phyloP scores from a whole-genome alignment of 108 stramenopile genomes.

The Skeletonema marinoi region DNA sequence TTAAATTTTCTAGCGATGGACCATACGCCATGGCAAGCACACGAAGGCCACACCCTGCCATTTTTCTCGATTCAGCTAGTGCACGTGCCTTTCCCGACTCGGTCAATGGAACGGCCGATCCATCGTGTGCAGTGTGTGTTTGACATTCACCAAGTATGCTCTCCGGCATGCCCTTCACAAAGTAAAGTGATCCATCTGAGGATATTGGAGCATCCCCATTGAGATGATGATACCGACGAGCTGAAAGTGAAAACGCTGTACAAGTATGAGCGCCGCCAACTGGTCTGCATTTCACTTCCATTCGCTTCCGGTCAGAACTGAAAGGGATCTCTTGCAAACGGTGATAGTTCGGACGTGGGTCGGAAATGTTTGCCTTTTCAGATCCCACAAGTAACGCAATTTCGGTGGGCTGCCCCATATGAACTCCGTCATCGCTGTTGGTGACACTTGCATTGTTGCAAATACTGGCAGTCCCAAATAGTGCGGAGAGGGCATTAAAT shows the following conservation, averaged over 20 bases:
- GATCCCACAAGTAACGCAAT: conserved; percentile 87
- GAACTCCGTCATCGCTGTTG: conserved; percentile 41
- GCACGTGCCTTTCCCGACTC: conserved; percentile 56
- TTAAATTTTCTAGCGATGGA: conserved; percentile 53
- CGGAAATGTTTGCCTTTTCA: conserved; percentile 75
- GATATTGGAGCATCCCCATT: conserved; percentile 28
- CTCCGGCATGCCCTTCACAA: conserved; percentile 97
- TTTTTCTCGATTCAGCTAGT: conserved; percentile 60
- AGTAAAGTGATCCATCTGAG: conserved; percentile 67
- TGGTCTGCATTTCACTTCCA: conserved; percentile 91
- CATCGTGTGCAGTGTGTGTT: conserved; percentile 58
- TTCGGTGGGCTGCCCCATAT: conserved; percentile 92
- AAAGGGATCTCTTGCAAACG: conserved; percentile 93
- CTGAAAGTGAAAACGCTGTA: conserved; percentile 62
- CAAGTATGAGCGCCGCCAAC: conserved; percentile 76
- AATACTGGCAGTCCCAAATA: conserved; percentile 73
- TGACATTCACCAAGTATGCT: conserved; percentile 80
- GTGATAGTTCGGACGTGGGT: conserved; percentile 85
- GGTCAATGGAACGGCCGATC: conserved; percentile 54
- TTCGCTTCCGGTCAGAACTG: conserved; percentile 90
- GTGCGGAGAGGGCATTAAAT: conserved; percentile 58
- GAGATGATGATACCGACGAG: conserved; percentile 27
- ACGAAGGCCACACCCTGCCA: conserved; percentile 86
- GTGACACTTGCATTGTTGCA: conserved; percentile 87
- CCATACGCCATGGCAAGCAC: conserved; percentile 93